A percentile compares a stretch with the other conserved stretches of the same genome.
Conservation (phyloP, 1,139 yeast species). For the Taphrina pruni region DNA sequence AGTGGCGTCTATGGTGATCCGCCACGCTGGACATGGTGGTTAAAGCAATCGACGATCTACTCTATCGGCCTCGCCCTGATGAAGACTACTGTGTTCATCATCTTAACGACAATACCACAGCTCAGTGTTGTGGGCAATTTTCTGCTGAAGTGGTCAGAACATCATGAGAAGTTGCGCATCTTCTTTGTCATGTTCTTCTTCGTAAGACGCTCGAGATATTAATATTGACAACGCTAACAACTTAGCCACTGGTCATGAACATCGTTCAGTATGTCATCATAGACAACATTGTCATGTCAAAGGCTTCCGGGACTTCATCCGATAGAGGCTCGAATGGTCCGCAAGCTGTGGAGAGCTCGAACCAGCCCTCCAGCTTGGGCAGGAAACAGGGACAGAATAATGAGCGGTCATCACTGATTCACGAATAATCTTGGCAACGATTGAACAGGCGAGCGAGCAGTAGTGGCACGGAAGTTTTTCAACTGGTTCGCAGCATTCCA, state of each 20-base stretch:
- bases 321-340: too few relatives aligned
- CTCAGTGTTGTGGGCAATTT: slow-evolving; percentile 64
- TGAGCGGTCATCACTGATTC: slow-evolving; percentile 18
- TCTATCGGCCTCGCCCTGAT: slow-evolving; percentile 62
- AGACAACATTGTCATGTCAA: slow-evolving; percentile 70
- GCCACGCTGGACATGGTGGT: slow-evolving; percentile 64
- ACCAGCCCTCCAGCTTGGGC: not conserved
- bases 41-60: slow-evolving; percentile 76
- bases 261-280: slow-evolving; percentile 84
- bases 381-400: slow-evolving; percentile 10
- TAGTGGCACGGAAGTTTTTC: not conserved
- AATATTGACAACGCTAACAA: not conserved
- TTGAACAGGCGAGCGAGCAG: not conserved
- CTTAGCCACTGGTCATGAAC: slow-evolving; percentile 58
- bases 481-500: not conserved
- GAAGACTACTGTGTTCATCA: slow-evolving; percentile 61
- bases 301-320: not conserved
- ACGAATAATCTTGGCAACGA: not conserved
- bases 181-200: slow-evolving; percentile 83
- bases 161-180: slow-evolving; percentile 80
- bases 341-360: not conserved
- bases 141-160: slow-evolving; percentile 76
- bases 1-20: slow-evolving; percentile 85
- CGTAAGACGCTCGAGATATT: slow-evolving; percentile 8
- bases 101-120: slow-evolving; percentile 65